phyloP scores from a whole-genome alignment of 1,284 basidiomycete species.

The Cryptococcus sp. region DNA sequence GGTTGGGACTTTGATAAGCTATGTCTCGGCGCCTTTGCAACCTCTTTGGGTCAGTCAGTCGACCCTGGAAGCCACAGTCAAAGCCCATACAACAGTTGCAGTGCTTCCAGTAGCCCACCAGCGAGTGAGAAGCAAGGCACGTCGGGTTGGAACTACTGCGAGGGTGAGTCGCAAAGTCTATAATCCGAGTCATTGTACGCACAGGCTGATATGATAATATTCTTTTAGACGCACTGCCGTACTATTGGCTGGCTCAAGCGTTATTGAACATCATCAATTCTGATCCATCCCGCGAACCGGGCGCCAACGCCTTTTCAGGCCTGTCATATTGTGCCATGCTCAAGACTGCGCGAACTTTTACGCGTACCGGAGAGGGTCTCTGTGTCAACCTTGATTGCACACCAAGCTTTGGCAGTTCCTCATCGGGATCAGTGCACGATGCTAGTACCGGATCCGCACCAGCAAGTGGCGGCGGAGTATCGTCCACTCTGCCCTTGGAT shows the following conservation, averaged over 20 bases:
- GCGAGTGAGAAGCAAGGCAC: conserved; percentile 5
- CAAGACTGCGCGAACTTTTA: conserved; percentile 47
- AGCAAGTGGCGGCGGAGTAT: not conserved
- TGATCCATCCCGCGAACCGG: conserved; percentile 24
- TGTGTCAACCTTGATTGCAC: not conserved
- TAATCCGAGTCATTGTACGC: not conserved
- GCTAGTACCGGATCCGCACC: not conserved
- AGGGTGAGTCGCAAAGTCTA: conserved; percentile 30
- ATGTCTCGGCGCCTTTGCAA: conserved; percentile 26
- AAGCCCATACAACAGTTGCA: conserved; percentile 5
- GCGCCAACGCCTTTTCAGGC: conserved; percentile 39
- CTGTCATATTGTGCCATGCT: conserved; percentile 48
- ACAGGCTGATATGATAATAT: not conserved
- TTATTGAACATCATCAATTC: conserved; percentile 46
- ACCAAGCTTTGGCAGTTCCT: not conserved
- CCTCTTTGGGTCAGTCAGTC: not conserved
- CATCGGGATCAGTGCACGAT: not conserved
- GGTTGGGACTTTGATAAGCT: conserved; percentile 55
- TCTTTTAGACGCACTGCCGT: conserved; percentile 51
- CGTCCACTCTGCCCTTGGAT: not conserved
- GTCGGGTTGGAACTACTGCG: conserved; percentile 41
- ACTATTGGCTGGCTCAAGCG: conserved; percentile 54
- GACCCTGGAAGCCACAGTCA: not conserved
- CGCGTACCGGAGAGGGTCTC: conserved; percentile 43
- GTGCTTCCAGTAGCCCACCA: not conserved